Conservation (phyloP, 352 stramenopile genomes). For the Phytopythium aichiense region DNA sequence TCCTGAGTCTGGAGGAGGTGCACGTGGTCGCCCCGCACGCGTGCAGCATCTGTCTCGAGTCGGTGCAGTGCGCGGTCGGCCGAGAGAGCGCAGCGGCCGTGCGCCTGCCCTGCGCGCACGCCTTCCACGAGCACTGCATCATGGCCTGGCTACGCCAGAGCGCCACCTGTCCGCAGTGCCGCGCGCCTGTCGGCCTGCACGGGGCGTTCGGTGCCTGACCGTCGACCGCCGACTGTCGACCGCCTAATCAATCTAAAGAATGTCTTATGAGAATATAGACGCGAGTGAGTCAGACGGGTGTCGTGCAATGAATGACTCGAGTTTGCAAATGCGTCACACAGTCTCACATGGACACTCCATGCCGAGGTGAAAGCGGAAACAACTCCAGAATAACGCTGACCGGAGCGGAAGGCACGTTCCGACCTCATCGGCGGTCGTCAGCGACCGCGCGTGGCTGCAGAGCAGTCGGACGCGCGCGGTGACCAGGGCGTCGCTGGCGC, state of each 20-base stretch:
- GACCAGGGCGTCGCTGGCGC: too few species aligned
- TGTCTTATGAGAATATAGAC: neutral
- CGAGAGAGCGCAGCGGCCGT: conserved; percentile 24
- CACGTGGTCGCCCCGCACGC: conserved; percentile 23
- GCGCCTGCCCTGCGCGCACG: conserved; percentile 43
- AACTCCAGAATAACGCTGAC: too few species aligned
- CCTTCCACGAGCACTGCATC: conserved; percentile 66
- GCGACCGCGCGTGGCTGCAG: too few species aligned
- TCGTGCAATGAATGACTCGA: too few species aligned
- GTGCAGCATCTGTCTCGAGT: conserved; percentile 62
- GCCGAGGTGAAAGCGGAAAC: too few species aligned
- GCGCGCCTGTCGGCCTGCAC: conserved; percentile 23
- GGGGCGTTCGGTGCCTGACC: neutral
- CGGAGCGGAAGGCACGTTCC: neutral
- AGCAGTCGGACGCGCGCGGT: too few species aligned
- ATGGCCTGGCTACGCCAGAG: conserved; percentile 65
- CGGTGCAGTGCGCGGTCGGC: neutral
- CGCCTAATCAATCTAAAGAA: too few species aligned
- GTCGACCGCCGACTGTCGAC: too few species aligned
- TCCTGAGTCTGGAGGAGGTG: conserved; percentile 54
- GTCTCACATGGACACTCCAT: too few species aligned
- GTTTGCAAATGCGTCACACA: neutral
- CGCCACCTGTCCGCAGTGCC: conserved; percentile 53
- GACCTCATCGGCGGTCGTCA: too few species aligned
- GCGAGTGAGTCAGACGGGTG: neutral